These are phyloP conservation scores for Entomortierella chlamydospora DNA, from an alignment of 192 early-diverging fungal species.

Conservation along the genomic window DNA sequence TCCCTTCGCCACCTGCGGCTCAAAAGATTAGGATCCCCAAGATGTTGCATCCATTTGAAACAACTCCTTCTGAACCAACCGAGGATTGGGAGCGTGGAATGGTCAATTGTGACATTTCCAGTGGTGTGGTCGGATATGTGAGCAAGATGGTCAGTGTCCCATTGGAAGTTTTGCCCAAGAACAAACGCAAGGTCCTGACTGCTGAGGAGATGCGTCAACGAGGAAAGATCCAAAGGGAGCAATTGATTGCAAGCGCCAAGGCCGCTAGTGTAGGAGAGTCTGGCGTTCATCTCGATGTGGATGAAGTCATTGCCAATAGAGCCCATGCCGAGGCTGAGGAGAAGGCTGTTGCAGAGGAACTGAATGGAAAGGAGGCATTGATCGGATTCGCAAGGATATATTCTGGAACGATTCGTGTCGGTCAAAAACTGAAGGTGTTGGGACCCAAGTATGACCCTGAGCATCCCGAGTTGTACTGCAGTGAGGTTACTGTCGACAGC, in stretches of 20 bases:
- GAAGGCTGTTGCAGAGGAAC: constrained; percentile 54
- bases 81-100: constrained; percentile 79
- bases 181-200: constrained; percentile 74
- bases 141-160: constrained; percentile 96
- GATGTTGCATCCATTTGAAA: constrained; percentile 73
- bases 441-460: constrained; percentile 93
- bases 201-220: constrained; percentile 92
- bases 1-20: constrained; percentile 87
- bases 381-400: constrained; percentile 97
- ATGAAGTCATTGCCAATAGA: constrained; percentile 33
- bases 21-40: constrained; percentile 83
- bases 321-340: constrained; percentile 30
- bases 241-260: constrained; percentile 50
- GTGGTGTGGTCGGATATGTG: constrained; percentile 87
- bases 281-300: constrained; percentile 38
- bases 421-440: constrained; percentile 88
- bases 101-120: constrained; percentile 75
- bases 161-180: constrained; percentile 77
- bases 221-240: constrained; percentile 64
- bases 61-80: constrained; percentile 59
- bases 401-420: constrained; percentile 88
- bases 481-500: constrained; percentile 78
- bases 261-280: constrained; percentile 43
- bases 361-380: constrained; percentile 71
- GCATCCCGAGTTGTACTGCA: constrained; percentile 65